These are phyloP conservation scores for Calcarisporium arbuscula DNA, from an alignment of 2,329 filamentous ascomycete genomes.

Conservation along the genomic window DNA sequence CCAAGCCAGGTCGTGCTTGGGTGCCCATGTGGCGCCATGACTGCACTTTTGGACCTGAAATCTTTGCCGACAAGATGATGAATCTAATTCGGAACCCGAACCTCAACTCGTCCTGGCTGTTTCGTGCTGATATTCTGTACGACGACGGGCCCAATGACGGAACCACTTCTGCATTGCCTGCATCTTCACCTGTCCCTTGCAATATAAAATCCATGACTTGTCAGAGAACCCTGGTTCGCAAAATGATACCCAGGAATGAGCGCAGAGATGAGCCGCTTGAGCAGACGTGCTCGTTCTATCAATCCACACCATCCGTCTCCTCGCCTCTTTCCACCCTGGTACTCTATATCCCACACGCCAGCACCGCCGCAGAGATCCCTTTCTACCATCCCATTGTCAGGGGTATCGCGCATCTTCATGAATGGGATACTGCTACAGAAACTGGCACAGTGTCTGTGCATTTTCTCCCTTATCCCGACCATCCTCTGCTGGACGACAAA, in stretches of 20 bases:
- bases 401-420: constrained; percentile 70
- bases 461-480: constrained; percentile 45
- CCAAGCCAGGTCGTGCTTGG: constrained; percentile 43
- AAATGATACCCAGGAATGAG: constrained; percentile 75
- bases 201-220: constrained; percentile 27
- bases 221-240: constrained; percentile 64
- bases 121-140: constrained; percentile 67
- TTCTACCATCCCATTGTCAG: constrained; percentile 82
- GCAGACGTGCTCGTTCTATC: constrained; percentile 76
- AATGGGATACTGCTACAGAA: constrained; percentile 41
- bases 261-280: constrained; percentile 67
- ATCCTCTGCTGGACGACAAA: constrained; percentile 30
- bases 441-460: constrained; percentile 52
- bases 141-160: constrained; percentile 19
- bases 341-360: constrained; percentile 71
- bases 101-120: constrained; percentile 69
- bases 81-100: constrained; percentile 76
- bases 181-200: constrained; percentile 6
- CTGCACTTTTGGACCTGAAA: constrained; percentile 56
- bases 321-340: constrained; percentile 37
- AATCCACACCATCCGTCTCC: constrained; percentile 17
- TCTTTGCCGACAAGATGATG: constrained; percentile 62
- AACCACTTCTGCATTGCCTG: neutral
- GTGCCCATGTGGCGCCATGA: constrained; percentile 46
- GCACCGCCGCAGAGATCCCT: constrained; percentile 57